These are phyloP conservation scores for Phytophthora parvispora DNA, from an alignment of 352 stramenopile genomes.

Conservation along the genomic window DNA sequence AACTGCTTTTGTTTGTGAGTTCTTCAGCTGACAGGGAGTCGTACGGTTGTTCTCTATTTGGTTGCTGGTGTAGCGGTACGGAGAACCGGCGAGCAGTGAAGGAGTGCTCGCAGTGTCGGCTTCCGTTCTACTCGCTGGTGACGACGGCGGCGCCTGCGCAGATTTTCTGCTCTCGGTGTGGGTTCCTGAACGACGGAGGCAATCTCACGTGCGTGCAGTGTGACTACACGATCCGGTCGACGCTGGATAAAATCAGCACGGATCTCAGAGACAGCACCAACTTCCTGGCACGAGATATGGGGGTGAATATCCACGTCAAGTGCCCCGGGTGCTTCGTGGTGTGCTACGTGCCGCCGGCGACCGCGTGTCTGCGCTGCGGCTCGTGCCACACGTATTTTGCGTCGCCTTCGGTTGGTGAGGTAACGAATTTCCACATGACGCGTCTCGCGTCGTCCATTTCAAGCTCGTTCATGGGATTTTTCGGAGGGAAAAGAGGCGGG, in stretches of 20 bases:
- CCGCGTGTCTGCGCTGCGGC: slow-evolving; percentile 81
- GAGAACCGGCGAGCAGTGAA: slow-evolving; percentile 73
- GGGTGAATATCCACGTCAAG: slow-evolving; percentile 87
- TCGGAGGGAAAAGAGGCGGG: slow-evolving; percentile 43
- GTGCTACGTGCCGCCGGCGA: slow-evolving; percentile 81
- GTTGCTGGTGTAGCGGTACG: slow-evolving; percentile 39
- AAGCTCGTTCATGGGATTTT: slow-evolving; percentile 82
- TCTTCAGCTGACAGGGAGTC: background rate
- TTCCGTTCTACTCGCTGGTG: slow-evolving; percentile 73
- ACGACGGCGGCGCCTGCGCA: slow-evolving; percentile 74
- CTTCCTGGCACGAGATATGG: slow-evolving; percentile 83
- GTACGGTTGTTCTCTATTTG: no score
- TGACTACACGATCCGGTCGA: slow-evolving; percentile 80
- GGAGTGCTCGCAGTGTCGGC: slow-evolving; percentile 66
- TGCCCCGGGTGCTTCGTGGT: slow-evolving; percentile 81
- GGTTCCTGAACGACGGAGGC: slow-evolving; percentile 78
- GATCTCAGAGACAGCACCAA: slow-evolving; percentile 86
- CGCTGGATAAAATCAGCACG: slow-evolving; percentile 77
- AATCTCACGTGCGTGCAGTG: slow-evolving; percentile 80
- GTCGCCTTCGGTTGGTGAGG: slow-evolving; percentile 77
- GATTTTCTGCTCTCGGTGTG: slow-evolving; percentile 83
- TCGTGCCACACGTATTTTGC: slow-evolving; percentile 88
- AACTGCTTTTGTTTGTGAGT: background rate
- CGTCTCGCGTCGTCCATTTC: slow-evolving; percentile 80
- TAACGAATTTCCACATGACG: slow-evolving; percentile 90